phyloP scores from a whole-genome alignment of 345 rosid species.

The Murraya koenigii region DNA sequence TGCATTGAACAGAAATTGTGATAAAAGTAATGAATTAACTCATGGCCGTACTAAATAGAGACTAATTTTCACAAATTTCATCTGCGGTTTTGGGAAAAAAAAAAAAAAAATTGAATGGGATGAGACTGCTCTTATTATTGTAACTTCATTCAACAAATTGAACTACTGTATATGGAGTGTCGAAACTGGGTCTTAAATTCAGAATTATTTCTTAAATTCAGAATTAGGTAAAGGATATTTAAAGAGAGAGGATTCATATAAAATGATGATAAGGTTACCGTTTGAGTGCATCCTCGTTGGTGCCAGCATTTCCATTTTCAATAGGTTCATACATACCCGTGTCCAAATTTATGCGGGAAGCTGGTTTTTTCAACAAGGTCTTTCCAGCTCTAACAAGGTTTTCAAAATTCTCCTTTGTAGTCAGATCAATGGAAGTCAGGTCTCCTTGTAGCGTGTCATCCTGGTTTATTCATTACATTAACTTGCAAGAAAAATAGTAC shows the following conservation, averaged over 20 bases:
- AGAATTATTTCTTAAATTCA: too few species aligned
- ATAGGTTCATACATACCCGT: slow-evolving; percentile 54
- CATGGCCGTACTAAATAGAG: background rate
- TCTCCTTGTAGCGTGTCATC: slow-evolving; percentile 51
- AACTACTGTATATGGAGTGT: background rate
- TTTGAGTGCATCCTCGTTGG: slow-evolving; percentile 54
- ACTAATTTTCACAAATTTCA: background rate
- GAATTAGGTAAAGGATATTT: too few species aligned
- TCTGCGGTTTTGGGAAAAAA: too few species aligned
- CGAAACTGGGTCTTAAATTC: too few species aligned
- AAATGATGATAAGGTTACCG: slow-evolving; percentile 29
- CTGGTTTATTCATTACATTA: slow-evolving; percentile 9
- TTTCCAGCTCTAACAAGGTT: slow-evolving; percentile 49
- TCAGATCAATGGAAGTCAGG: slow-evolving; percentile 36
- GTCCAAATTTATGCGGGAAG: slow-evolving; percentile 38
- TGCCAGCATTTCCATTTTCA: slow-evolving; percentile 37
- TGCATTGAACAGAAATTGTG: background rate
- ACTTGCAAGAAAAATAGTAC: background rate
- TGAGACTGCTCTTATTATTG: too few species aligned
- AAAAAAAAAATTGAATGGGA: too few species aligned
- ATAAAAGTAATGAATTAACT: background rate
- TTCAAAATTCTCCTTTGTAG: slow-evolving; percentile 51
- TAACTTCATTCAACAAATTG: too few species aligned
- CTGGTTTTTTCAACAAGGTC: slow-evolving; percentile 36
- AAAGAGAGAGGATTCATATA: background rate